Base-by-base conservation (phyloP, 2,329 filamentous ascomycete species). In the Lasiodiplodia gonubiensis region DNA sequence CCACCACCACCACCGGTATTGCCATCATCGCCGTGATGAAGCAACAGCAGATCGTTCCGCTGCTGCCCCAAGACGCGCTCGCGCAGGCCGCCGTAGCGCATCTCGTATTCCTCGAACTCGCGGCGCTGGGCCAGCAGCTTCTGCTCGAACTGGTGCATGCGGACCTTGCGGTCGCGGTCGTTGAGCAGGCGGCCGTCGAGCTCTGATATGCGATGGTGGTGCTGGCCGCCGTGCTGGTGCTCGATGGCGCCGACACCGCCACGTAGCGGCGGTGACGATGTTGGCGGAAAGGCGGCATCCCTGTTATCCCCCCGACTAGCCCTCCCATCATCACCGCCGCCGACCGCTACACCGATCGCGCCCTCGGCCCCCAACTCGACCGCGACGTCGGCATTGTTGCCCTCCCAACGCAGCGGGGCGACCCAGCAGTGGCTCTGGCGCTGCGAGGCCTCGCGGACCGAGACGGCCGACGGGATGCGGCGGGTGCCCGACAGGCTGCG, bases 381-480 rank as follows among this genome's bases (percentile, higher is more conserved):
- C 27, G 59, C 59, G 1, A 46, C 59, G n/a, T 18, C 25, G 25
- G 30, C 59, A 3, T 11, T 12, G 0, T 35, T 37, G 1, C 51
- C 64, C 3, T 63, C 61, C 67, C 68, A 68, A 39, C 73, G 75
- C 74, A 79, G 23, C 71, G 52, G 39, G 76, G 74, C 64, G 75
- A 74, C 7, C 77, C 77, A 79, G 68, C 77, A 79, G 73, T 75
- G 78, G 4, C 73, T 75, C 2, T 72, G 72, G 35, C 73, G 71
- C 67, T 78, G 77, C 7, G 53, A 69, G 18, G 76, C 74, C 68
- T 78, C 76, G 27, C 51, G 39, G 1, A 67, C 59, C 3, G 37
- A 74, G 64, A 53, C 73, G 68, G 55, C 75, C 71, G 4, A 64
- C 71, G 2, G 72, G 70, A 16, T 49, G 61, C 61, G 61, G 33